A percentile compares a stretch with the other conserved stretches of the same genome.
Conservation (phyloP, 1,284 basidiomycete genomes). For the Cryptococcus sp. region DNA sequence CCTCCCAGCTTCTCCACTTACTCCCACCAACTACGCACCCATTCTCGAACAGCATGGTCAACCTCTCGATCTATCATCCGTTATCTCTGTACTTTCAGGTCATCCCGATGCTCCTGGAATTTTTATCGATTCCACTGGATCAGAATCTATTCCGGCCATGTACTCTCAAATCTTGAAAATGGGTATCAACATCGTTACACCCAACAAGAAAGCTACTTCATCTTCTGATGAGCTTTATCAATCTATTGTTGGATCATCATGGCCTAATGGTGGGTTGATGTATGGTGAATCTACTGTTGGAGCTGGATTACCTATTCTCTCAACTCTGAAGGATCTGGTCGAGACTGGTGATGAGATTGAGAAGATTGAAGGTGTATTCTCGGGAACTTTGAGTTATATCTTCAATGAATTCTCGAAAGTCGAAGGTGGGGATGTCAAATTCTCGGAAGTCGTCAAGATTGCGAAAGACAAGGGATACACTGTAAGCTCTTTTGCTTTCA, state of each 20-base stretch:
- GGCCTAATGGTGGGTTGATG: slow-evolving; percentile 56
- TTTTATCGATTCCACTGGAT: slow-evolving; percentile 91
- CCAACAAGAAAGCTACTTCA: slow-evolving; percentile 97
- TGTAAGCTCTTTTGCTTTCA: slow-evolving; percentile 50
- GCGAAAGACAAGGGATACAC: slow-evolving; percentile 95
- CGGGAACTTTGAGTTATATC: slow-evolving; percentile 96
- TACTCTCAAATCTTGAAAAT: slow-evolving; percentile 78
- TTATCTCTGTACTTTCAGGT: slow-evolving; percentile 45
- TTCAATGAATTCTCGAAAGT: slow-evolving; percentile 87
- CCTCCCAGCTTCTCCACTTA: slow-evolving; percentile 44
- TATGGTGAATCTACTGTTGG: slow-evolving; percentile 94
- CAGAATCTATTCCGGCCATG: slow-evolving; percentile 71
- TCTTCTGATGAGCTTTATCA: slow-evolving; percentile 69
- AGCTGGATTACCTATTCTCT: slow-evolving; percentile 88
- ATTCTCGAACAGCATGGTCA: slow-evolving; percentile 43
- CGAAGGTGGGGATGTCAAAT: slow-evolving; percentile 51
- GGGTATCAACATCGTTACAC: slow-evolving; percentile 86
- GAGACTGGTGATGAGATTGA: slow-evolving; percentile 79
- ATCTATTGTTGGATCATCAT: slow-evolving; percentile 56
- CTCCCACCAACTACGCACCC: slow-evolving; percentile 46
- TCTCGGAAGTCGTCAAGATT: slow-evolving; percentile 82
- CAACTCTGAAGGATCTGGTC: slow-evolving; percentile 85
- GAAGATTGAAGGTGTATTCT: slow-evolving; percentile 59
- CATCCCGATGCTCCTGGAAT: slow-evolving; percentile 59
- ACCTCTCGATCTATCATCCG: slow-evolving; percentile 48